Base-by-base conservation (phyloP, 495 filamentous ascomycete genomes). In the Aspergillus biplanus region DNA sequence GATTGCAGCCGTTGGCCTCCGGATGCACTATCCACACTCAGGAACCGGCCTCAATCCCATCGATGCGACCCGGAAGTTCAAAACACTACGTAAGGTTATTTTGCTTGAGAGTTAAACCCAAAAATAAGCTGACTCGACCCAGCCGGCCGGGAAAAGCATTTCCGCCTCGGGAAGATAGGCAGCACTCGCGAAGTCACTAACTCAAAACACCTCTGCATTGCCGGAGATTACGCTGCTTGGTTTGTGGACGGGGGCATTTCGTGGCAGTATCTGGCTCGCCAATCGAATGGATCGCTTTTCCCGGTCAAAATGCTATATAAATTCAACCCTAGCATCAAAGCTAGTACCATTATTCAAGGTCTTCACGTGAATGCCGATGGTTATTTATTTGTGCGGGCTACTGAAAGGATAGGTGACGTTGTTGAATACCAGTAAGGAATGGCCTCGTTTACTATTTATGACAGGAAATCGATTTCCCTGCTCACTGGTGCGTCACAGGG, bases 361-460 rank as follows among this genome's bases (percentile, higher is more conserved):
- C 39, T 44, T 44, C 39, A 44, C 39, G 39, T 44, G 39, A 44
- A 44, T 44, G 39, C 39, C 9, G 39, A 44, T 44, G 39, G 39
- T 44, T 44, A 44, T 44, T 44, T 44, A 3, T 44, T 9, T 44
- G 39, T 44, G 15, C 39, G 39, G 39, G 3, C 39, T 44, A 15
- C 39, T 44, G 39, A 44, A 44, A 44, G 39, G 39, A 44, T 1
- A 15, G 15, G 15, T 44, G 39, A 15, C 1, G 39, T 44, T 9
- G 39, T 15, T 44, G 39, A 44, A 44, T 44, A 44, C 15, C 39
- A 44, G 39, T 44, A 44, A 44, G 39, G 1, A 9, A 44, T 9
- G 1, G 39, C 9, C n/a, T n/a, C n/a, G n/a, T n/a, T n/a, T n/a
- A n/a, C n/a, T n/a, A n/a, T n/a, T n/a, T n/a, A n/a, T n/a, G n/a